Percentiles rank a stretch among this genome's conserved stretches.
Evolutionary conservation across 2,329 filamentous ascomycete species (phyloP).

Genomic region (Allantophomopsis cytisporea): DNA sequence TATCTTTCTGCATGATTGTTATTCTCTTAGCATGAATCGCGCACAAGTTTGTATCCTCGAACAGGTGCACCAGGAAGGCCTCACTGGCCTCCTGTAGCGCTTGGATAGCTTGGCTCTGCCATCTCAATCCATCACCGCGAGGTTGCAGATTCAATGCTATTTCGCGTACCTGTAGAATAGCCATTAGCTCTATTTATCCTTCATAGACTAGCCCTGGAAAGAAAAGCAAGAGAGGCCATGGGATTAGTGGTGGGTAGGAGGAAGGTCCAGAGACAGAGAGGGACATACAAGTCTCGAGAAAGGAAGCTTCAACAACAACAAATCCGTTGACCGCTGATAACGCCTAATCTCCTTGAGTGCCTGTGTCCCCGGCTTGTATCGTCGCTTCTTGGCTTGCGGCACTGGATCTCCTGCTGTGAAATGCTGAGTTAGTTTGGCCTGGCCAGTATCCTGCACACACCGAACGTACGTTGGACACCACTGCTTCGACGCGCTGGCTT

Average conservation of each 20-base stretch:
- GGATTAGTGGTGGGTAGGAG: no score
- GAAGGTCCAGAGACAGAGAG: no score
- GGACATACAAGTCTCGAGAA: constrained; percentile 57
- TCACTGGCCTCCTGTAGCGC: constrained; percentile 93
- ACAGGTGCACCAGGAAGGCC: constrained; percentile 90
- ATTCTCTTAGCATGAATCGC: constrained; percentile 94
- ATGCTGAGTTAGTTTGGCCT: background rate
- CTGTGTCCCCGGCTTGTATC: constrained; percentile 68
- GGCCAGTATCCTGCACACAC: no score
- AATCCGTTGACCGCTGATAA: constrained; percentile 81
- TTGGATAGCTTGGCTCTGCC: constrained; percentile 91
- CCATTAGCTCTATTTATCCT: background rate
- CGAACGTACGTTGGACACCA: background rate
- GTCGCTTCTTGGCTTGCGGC: constrained; percentile 43
- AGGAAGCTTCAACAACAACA: constrained; percentile 68
- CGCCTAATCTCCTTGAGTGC: constrained; percentile 84
- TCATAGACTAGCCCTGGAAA: no score
- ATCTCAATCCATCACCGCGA: constrained; percentile 60
- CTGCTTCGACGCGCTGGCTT: background rate
- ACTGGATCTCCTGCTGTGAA: constrained; percentile 59
- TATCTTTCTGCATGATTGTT: constrained; percentile 97
- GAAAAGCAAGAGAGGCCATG: no score
- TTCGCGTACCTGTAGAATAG: constrained; percentile 44
- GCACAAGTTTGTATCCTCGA: constrained; percentile 91
- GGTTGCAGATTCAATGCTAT: constrained; percentile 55